A percentile compares a stretch with the other conserved stretches of the same genome.
Evolutionary conservation across 2,329 filamentous ascomycete genomes (phyloP).

Genomic region (Ophiostoma triangulosporum): DNA sequence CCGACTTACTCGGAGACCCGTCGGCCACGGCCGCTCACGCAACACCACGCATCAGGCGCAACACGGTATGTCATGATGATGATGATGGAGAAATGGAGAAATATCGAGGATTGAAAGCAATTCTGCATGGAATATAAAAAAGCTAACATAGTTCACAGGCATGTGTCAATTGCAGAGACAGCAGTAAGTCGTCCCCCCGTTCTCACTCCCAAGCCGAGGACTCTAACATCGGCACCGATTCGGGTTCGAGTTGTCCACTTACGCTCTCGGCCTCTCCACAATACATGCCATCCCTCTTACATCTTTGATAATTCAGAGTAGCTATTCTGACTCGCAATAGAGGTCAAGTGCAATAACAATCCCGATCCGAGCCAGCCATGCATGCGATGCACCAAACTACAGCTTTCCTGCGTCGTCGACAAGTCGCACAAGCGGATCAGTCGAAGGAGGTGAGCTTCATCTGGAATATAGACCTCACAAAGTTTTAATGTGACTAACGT

Average conservation of each 20-base stretch:
- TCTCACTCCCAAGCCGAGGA: neutral
- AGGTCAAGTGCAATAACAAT: conserved; percentile 16
- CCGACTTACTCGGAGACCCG: conserved; percentile 7
- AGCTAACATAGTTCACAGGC: conserved; percentile 8
- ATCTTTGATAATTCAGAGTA: no score
- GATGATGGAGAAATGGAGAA: neutral
- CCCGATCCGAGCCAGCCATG: conserved; percentile 12
- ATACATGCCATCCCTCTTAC: no score
- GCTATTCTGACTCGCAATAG: conserved; percentile 3
- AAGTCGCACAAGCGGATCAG: conserved; percentile 15
- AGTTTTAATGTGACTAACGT: no score
- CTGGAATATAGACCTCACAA: no score
- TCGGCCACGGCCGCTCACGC: conserved; percentile 7
- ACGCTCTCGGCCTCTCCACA: conserved; percentile 1
- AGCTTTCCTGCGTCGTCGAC: conserved; percentile 15
- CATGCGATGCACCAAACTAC: conserved; percentile 13
- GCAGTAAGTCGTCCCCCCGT: conserved; percentile 12
- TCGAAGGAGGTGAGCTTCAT: conserved; percentile 14
- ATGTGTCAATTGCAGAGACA: conserved; percentile 17
- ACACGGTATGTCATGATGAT: conserved; percentile 11
- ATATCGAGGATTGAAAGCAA: no score
- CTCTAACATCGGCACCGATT: conserved; percentile 11
- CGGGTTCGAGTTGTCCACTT: conserved; percentile 6
- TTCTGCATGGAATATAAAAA: neutral
- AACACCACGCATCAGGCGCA: conserved; percentile 15